These are phyloP conservation scores for Casuarina equisetifolia DNA, from an alignment of 306 rosid genomes.

Conservation along the genomic window DNA sequence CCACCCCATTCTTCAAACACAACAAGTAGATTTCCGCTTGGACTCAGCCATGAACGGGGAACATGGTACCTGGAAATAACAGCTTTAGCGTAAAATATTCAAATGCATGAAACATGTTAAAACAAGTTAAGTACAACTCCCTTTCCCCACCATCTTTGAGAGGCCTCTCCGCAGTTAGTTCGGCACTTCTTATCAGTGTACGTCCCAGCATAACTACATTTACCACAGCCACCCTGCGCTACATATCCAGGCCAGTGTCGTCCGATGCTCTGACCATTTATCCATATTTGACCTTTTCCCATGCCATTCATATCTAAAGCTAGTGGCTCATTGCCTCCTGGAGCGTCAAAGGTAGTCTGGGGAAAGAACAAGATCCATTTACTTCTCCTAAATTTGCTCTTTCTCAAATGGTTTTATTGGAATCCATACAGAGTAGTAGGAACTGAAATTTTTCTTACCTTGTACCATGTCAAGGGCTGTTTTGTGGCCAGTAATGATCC, in stretches of 20 bases:
- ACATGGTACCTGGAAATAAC: conserved; percentile 77
- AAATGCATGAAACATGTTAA: conserved; percentile 3
- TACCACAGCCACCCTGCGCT: conserved; percentile 63
- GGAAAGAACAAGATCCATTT: conserved; percentile 23
- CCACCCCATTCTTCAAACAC: conserved; percentile 97
- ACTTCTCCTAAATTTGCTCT: conserved; percentile 4
- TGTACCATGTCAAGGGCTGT: conserved; percentile 93
- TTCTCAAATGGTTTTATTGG: conserved; percentile 12
- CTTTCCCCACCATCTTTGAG: conserved; percentile 86
- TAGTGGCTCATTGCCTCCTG: conserved; percentile 68
- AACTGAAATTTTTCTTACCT: conserved; percentile 46
- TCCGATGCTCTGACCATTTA: conserved; percentile 87
- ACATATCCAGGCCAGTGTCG: conserved; percentile 86
- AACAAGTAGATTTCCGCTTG: conserved; percentile 63
- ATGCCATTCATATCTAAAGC: conserved; percentile 93
- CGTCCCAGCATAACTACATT: conserved; percentile 76
- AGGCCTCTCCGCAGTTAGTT: conserved; percentile 70
- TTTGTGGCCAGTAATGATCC: conserved; percentile 62
- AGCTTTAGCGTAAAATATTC: conserved; percentile 19
- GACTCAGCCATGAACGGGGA: conserved; percentile 83
- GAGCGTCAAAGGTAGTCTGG: conserved; percentile 72
- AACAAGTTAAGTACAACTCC: conserved; percentile 4
- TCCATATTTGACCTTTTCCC: conserved; percentile 96
- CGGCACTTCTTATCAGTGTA: conserved; percentile 64
- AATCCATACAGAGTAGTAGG: conserved; percentile 6